phyloP scores from a whole-genome alignment of 345 rosid genomes.

The Eucalyptus sp. region DNA sequence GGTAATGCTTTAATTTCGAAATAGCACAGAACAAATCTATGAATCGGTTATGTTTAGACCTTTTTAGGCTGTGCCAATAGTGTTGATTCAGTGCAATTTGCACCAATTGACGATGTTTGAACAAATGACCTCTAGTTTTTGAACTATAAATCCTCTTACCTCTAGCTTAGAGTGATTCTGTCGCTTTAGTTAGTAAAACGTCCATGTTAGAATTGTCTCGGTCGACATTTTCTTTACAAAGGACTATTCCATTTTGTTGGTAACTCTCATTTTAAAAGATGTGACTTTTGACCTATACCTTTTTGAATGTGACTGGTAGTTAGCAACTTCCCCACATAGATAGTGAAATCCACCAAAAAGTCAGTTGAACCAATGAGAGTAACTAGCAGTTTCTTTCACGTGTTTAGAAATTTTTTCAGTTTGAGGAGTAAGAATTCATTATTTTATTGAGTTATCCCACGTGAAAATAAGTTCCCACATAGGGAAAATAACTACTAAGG shows the following conservation, averaged over 20 bases:
- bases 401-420: not conserved
- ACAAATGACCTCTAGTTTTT: not conserved
- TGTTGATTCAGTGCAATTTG: not conserved
- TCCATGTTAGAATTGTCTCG: not conserved
- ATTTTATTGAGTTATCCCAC: not conserved
- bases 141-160: not conserved
- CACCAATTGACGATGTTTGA: not conserved
- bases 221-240: not conserved
- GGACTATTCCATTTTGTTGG: not conserved
- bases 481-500: not conserved
- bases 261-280: not conserved
- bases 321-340: not conserved
- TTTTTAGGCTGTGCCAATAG: not conserved
- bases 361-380: not conserved
- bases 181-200: not conserved
- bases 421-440: not conserved
- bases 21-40: fast-evolving
- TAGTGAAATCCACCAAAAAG: not conserved
- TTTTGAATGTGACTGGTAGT: not conserved
- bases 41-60: not conserved
- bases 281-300: not conserved
- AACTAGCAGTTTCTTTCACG: not conserved
- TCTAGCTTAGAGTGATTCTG: not conserved
- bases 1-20: not conserved
- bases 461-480: not conserved